Evolutionary conservation across 1,284 basidiomycete species (phyloP).

Genomic region (Cystobasidium pallidum): DNA sequence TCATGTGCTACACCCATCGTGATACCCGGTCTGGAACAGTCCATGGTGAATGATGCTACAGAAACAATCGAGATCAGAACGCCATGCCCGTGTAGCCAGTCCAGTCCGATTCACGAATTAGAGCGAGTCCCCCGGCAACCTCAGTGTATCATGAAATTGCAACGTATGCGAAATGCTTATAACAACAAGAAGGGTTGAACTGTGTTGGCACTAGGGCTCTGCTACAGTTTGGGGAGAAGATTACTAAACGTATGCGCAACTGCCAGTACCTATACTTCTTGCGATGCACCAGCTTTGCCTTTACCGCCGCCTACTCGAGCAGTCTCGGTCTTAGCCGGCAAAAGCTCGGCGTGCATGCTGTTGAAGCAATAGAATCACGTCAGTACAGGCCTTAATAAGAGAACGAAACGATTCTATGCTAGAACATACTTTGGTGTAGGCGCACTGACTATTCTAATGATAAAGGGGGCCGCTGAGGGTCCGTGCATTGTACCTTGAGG

Average conservation of each 20-base stretch:
- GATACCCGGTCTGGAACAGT: too few relatives aligned
- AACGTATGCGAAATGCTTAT: too few relatives aligned
- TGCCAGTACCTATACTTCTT: constrained; percentile 52
- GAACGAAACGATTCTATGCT: neutral
- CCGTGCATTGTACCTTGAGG: too few relatives aligned
- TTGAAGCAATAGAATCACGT: neutral
- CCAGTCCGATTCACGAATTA: too few relatives aligned
- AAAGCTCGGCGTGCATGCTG: constrained; percentile 67
- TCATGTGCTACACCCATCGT: too few relatives aligned
- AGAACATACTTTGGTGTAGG: neutral
- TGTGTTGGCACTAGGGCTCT: neutral
- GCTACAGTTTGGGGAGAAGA: constrained; percentile 4
- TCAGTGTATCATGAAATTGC: too few relatives aligned
- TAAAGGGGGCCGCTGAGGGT: too few relatives aligned
- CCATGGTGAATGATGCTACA: too few relatives aligned
- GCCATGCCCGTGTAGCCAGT: too few relatives aligned
- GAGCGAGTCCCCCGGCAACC: too few relatives aligned
- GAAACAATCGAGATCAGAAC: too few relatives aligned
- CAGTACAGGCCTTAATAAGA: neutral
- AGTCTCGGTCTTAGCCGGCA: constrained; percentile 64
- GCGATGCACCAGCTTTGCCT: constrained; percentile 57
- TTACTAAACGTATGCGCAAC: neutral
- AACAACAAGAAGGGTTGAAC: constrained; percentile 16
- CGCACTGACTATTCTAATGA: too few relatives aligned
- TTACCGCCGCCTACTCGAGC: constrained; percentile 33